A percentile compares a stretch with the other conserved stretches of the same genome.
These are phyloP conservation scores for Corymbia citriodora DNA, from an alignment of 441 rosid genomes.

Conservation along the genomic window DNA sequence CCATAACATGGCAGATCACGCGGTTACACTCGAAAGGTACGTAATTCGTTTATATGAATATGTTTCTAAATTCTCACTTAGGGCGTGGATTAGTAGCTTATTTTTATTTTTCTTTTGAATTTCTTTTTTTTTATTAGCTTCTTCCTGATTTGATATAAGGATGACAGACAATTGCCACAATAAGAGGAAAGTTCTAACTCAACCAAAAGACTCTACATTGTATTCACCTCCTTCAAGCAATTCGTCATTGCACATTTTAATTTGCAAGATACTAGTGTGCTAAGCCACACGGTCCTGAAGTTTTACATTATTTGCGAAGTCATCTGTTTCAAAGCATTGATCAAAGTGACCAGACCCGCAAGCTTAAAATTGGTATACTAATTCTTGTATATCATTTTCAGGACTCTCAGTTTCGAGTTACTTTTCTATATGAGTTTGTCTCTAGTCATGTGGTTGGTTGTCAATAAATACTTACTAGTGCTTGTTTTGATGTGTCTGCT, in stretches of 20 bases:
- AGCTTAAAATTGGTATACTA: fast-evolving
- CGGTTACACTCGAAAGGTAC: neutral
- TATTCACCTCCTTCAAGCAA: fast-evolving
- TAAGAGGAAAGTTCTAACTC: fast-evolving
- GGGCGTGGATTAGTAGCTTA: fast-evolving
- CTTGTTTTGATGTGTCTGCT: neutral
- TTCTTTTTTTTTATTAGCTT: neutral
- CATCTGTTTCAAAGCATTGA: neutral
- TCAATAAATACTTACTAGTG: fast-evolving
- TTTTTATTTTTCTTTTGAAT: neutral
- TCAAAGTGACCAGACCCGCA: fast-evolving
- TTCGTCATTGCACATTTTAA: fast-evolving
- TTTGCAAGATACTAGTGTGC: fast-evolving
- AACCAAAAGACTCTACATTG: neutral
- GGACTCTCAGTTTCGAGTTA: fast-evolving
- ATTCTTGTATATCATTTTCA: fast-evolving
- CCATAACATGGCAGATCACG: fast-evolving
- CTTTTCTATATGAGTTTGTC: neutral
- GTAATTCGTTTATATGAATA: neutral
- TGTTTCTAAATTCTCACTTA: neutral
- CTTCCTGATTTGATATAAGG: fast-evolving
- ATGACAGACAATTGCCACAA: fast-evolving
- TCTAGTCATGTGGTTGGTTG: fast-evolving
- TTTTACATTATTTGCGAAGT: neutral
- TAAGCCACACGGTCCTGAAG: fast-evolving